Base-by-base conservation (phyloP, 2,329 filamentous ascomycete genomes). In the Ascomycota sp. region DNA sequence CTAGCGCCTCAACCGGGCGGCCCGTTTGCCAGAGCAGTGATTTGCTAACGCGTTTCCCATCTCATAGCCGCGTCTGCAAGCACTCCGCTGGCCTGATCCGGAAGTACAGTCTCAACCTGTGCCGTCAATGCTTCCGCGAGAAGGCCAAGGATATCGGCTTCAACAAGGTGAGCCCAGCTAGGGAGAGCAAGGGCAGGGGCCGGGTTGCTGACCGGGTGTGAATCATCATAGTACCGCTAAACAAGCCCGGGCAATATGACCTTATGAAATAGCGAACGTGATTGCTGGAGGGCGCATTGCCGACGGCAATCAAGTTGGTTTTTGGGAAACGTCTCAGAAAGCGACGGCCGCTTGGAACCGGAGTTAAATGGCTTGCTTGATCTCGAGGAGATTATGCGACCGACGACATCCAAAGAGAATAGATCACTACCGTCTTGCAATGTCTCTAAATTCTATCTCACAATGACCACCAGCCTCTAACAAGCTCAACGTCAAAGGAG, bases 1-100 rank as follows among this genome's bases (percentile, higher is more conserved):
- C n/a, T n/a, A n/a, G n/a, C n/a, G n/a, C n/a, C n/a, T n/a, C n/a
- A n/a, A n/a, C n/a, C n/a, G n/a, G n/a, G n/a, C n/a, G n/a, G n/a
- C n/a, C n/a, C n/a, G n/a, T n/a, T n/a, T n/a, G n/a, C n/a, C n/a
- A n/a, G n/a, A n/a, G n/a, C n/a, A n/a, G n/a, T n/a, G n/a, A n/a
- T 29, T 10, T 7, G 10, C 29, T 29, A 20, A 33, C 25, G 11
- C 9, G 23, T 28, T 11, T 13, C n/a, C 12, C 37, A 24, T 40
- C 15, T 7, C n/a, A 27, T 43, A 71, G 67, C 67, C 67, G 67
- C 41, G 64, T 71, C 53, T 72, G 67, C 81, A 82, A 83, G 56
- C 86, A 98, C 79, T 75, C 72, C 56, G 86, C 89, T 54, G 89
- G 89, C 91, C 75, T 98, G 48, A 93, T 98, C 75, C 85, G 89